These are phyloP conservation scores for Aspergillus puulaauensis DNA, from an alignment of 2,329 filamentous ascomycete species.

Conservation along the genomic window DNA sequence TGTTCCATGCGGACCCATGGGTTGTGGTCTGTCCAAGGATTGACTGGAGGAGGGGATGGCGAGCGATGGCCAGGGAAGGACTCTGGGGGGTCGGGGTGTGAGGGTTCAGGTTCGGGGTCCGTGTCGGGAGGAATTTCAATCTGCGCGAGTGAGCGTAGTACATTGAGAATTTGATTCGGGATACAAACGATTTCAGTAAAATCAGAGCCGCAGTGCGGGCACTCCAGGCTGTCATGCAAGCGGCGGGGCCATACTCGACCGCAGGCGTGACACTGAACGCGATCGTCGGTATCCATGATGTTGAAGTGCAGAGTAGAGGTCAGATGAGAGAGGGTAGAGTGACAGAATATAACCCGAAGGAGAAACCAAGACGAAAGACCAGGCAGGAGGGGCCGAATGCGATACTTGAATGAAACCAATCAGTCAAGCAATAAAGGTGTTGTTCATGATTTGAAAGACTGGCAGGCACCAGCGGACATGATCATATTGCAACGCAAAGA, in stretches of 20 bases:
- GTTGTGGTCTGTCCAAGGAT: constrained; percentile 46
- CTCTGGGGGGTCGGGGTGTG: constrained; percentile 26
- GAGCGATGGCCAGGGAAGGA: constrained; percentile 19
- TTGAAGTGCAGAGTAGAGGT: background rate
- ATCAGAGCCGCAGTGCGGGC: constrained; percentile 75
- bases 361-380: background rate
- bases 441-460: constrained; percentile 8
- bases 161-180: background rate
- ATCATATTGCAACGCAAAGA: constrained; percentile 2
- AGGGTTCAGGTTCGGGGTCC: constrained; percentile 13
- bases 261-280: constrained; percentile 85
- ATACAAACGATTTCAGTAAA: constrained; percentile 79
- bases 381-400: background rate
- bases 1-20: constrained; percentile 49
- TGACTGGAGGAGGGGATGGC: constrained; percentile 18
- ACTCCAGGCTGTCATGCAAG: constrained; percentile 61
- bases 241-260: constrained; percentile 76
- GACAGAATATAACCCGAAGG: background rate
- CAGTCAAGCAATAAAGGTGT: constrained; percentile 4
- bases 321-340: background rate
- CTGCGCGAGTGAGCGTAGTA: constrained; percentile 18
- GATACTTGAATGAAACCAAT: background rate
- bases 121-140: constrained; percentile 34
- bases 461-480: constrained; percentile 8
- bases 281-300: constrained; percentile 50